Percentiles rank a stretch among this genome's conserved stretches.
Evolutionary conservation across 1,139 yeast species (phyloP).

Genomic region (Sugiyamaella sp.): DNA sequence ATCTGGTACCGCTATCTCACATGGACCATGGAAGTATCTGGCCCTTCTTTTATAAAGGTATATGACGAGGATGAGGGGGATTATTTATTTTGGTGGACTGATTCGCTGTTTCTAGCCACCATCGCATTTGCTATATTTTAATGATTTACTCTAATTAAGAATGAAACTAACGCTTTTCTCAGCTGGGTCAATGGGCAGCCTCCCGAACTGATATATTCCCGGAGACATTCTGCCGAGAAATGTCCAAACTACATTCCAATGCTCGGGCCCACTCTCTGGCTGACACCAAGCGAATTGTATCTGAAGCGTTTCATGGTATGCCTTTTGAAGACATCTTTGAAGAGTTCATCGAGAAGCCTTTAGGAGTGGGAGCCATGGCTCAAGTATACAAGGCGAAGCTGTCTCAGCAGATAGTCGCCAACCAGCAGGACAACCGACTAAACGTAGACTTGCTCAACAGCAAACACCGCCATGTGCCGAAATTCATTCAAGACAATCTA

Average conservation of each 20-base stretch:
- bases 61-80: constrained; percentile 25
- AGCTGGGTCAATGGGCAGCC: constrained; percentile 98
- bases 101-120: constrained; percentile 1
- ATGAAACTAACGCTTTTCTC: constrained; percentile 18
- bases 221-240: constrained; percentile 71
- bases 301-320: constrained; percentile 62
- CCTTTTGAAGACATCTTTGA: constrained; percentile 77
- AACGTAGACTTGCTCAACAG: not conserved
- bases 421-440: constrained; percentile 13
- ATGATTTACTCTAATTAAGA: too few species aligned
- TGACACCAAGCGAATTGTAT: constrained; percentile 61
- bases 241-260: constrained; percentile 79
- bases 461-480: constrained; percentile 8
- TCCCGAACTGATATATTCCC: constrained; percentile 96
- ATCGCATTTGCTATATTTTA: constrained; percentile 12
- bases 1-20: constrained; percentile 74
- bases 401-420: constrained; percentile 25
- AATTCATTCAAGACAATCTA: constrained; percentile 19
- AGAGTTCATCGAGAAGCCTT: constrained; percentile 71
- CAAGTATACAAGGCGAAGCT: constrained; percentile 86
- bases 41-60: constrained; percentile 86
- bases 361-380: constrained; percentile 97
- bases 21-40: constrained; percentile 77
- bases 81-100: constrained; percentile 23
- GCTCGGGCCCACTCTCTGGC: constrained; percentile 71